Evolutionary conservation across 2,329 filamentous ascomycete species (phyloP), one percentile per base, ranked within the genome.

Genomic region (Rutstroemia sp.): DNA sequence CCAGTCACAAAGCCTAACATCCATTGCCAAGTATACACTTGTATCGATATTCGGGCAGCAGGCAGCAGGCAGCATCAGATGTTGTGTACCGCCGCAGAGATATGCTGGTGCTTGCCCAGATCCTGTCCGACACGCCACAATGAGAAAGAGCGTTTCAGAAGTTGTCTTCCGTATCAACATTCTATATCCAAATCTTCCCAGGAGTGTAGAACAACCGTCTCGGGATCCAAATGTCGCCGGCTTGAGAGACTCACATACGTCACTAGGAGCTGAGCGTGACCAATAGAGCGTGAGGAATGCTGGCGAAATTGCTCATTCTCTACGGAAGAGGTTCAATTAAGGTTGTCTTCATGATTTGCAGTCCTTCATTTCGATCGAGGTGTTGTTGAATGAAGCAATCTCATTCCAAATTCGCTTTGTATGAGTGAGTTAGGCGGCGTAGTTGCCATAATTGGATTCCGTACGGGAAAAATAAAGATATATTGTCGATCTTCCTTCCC

Each of bases 141-240:
- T n/a, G 23, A 55, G 52, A 50, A 55, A 50, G 52, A 50, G n/a
- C 52, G 41, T 44, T 44, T 44, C 41, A 44, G 21, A 42, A 44
- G 19, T 5, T 42, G 39, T 42, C 5, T 14, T 17, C 39, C 19
- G 14, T 21, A 44, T 7, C 41, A 44, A 21, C 17, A 44, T 9
- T 34, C 30, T 5, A 10, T 34, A 44, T 12, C 9, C n/a, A 23
- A 14, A 23, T 19, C 41, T 44, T 44, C 41, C 17, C 19, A 19
- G 41, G n/a, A 44, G 12, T 9, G 41, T 44, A 21, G n/a, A 44
- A 44, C 17, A 21, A n/a, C 41, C 41, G 17, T 21, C 41, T 12
- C 21, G 41, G 21, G 41, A 23, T 23, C 41, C 21, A n/a, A n/a
- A n/a, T 44, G 17, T 44, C 41, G 17, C 41, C 41, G 41, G 21